These are phyloP conservation scores for Didymella lethalis DNA, from an alignment of 2,329 filamentous ascomycete genomes.

Conservation along the genomic window DNA sequence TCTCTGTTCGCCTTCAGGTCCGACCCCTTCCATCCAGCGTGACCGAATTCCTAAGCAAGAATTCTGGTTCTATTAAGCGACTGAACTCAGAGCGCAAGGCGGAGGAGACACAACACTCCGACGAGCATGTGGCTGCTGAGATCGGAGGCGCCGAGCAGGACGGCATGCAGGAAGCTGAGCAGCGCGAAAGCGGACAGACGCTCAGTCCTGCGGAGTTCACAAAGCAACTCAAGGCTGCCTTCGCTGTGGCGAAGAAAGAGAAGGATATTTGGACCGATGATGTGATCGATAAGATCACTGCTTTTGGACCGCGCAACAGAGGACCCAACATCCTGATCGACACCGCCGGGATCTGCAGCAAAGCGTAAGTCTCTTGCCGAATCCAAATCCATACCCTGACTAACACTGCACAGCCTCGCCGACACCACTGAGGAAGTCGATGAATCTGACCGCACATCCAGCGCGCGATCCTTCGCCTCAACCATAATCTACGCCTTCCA, in stretches of 20 bases:
- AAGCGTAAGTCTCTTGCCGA: slow-evolving; percentile 63
- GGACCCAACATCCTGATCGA: slow-evolving; percentile 93
- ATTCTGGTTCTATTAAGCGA: slow-evolving; percentile 78
- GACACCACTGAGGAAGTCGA: slow-evolving; percentile 43
- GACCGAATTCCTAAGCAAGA: slow-evolving; percentile 85
- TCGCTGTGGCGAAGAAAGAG: slow-evolving; percentile 76
- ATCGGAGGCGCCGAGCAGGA: slow-evolving; percentile 60
- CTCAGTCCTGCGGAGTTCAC: slow-evolving; percentile 81
- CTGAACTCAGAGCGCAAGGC: slow-evolving; percentile 76
- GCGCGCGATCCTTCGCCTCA: slow-evolving; percentile 78
- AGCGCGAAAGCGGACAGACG: slow-evolving; percentile 64
- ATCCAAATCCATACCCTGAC: background rate
- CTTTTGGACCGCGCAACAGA: slow-evolving; percentile 84
- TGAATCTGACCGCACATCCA: slow-evolving; percentile 31
- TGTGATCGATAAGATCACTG: slow-evolving; percentile 80
- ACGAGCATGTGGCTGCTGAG: slow-evolving; percentile 47
- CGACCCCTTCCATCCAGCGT: slow-evolving; percentile 79
- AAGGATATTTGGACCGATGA: slow-evolving; percentile 76
- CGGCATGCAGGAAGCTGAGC: slow-evolving; percentile 58
- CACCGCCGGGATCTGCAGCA: slow-evolving; percentile 72
- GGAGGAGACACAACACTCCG: slow-evolving; percentile 51
- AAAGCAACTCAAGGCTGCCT: slow-evolving; percentile 70
- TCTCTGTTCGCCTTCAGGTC: slow-evolving; percentile 78
- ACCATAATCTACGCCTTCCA: slow-evolving; percentile 96
- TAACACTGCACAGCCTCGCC: slow-evolving; percentile 1